Base-by-base conservation (phyloP, 2,329 filamentous ascomycete species). In the Kalmusia sp. region DNA sequence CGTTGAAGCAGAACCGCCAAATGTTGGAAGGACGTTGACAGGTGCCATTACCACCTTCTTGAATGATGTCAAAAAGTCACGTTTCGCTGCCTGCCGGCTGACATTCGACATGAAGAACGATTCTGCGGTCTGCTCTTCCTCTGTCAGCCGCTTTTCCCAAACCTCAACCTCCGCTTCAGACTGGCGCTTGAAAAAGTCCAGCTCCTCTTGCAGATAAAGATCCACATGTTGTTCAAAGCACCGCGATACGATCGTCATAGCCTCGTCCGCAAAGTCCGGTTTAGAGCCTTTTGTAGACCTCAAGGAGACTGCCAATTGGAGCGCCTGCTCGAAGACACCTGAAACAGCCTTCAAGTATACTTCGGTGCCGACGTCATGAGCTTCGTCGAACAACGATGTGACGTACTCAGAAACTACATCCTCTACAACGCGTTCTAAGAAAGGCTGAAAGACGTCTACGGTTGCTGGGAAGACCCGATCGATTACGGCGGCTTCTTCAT, bases 1-100 rank as follows among this genome's bases (percentile, higher is more conserved):
- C 37, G 70, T 70, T 15, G 80, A 47, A 33, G 59, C 61, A 6
- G 68, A 65, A 14, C 67, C 61, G 19, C 70, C 70, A 58, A 91
- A 84, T 40, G 84, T 87, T 1, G 92, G 91, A 3, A 98, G 80
- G 7, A 92, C 93, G 47, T 91, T 96, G 43, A 99, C 93, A 2
- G 95, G 95, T 87, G 96, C 96, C 93, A 99, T 97, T 60, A 99
- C 91, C 7, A 99, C 95, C 74, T 98, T 98, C 70, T 92, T 97
- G 81, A 99, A 99, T 0, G 93, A 96, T 39, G 88, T 95, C 56
- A 99, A 72, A 66, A 99, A 99, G 71, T 99, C 95, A 62, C 92
- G 91, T 77, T 99, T 99, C 59, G 96, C 95, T 1, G 92, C 95
- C 71, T 96, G 92, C 22, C 95, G 85, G 70, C 93, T 97, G 68